Evolutionary conservation across 345 rosid genomes (phyloP), one percentile per base, ranked within the genome.

Genomic region (Sonneratia alba): DNA sequence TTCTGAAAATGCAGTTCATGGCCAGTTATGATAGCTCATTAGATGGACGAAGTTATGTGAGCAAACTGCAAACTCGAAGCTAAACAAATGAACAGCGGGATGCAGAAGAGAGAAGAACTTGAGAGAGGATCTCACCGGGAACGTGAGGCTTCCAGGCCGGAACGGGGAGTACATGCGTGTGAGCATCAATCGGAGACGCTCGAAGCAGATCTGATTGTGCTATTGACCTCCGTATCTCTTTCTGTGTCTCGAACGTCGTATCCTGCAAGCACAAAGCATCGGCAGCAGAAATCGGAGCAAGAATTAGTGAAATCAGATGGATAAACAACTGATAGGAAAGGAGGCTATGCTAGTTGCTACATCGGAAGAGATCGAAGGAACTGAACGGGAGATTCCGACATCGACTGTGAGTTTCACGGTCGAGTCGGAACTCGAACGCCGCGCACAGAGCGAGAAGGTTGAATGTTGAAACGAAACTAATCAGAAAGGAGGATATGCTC

Each of bases 151-250:
- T 94, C 97, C 95, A 83, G 48, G 77, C 73, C 75, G 95, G 89
- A 61, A 87, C 87, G 67, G 89, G 42, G 97, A 94, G 77, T 86
- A 81, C 67, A 94, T 87, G 63, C 90, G 81, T 66, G 93, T 84
- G 75, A 91, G 82, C 89, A 91, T 85, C 84, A 81, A 70, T 76
- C 88, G 92, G 64, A 94, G 89, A 74, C 97, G 85, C 89, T 85
- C 89, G 73, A 88, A 94, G 84, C 90, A 90, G 57, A 94, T 88
- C 73, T 91, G 97, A 70, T 97, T 94, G 88, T 91, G 90, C 64
- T 94, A 97, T 71, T 94, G 98, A 0, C 95, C 96, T 66, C 88
- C 81, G 70, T 94, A 94, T 51, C 82, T 91, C 97, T 56, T 88
- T 91, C 14, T 77, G 87, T 63, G 90, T 87, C 86, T 79, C 80